These are phyloP conservation scores for Malus fusca DNA, from an alignment of 306 rosid species.

Conservation along the genomic window DNA sequence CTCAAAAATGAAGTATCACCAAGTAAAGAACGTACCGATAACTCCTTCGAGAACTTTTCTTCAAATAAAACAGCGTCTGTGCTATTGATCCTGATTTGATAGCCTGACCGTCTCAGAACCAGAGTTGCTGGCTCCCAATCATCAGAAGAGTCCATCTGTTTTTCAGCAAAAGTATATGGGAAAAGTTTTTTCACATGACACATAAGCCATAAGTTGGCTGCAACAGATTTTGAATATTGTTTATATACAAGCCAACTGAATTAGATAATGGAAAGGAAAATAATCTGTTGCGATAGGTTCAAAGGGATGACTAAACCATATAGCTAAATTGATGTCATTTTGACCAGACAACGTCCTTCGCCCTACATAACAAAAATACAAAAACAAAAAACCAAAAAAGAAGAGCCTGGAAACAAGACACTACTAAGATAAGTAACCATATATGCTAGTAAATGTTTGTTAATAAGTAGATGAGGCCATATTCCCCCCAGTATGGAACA, in stretches of 20 bases:
- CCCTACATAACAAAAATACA: not conserved
- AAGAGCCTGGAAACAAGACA: not conserved
- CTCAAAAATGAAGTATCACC: not conserved
- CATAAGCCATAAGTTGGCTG: not conserved
- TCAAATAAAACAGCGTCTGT: conserved; percentile 42
- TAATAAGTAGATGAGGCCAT: not conserved
- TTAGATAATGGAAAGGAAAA: not conserved
- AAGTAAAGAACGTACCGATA: conserved; percentile 53
- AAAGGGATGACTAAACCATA: not conserved
- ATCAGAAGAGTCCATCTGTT: conserved; percentile 75
- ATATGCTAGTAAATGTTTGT: not conserved
- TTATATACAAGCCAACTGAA: not conserved
- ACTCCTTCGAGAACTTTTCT: conserved; percentile 79
- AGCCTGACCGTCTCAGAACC: conserved; percentile 60
- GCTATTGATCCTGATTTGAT: conserved; percentile 52
- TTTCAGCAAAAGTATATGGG: conserved; percentile 3
- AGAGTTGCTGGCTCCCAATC: conserved; percentile 78
- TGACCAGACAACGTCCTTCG: not conserved
- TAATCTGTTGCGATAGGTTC: not conserved
- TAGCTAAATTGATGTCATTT: not conserved
- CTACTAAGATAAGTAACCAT: not conserved
- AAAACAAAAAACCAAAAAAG: not conserved
- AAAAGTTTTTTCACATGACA: conserved; percentile 7
- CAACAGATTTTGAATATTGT: not conserved
- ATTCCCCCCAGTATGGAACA: not conserved